Base-by-base conservation (phyloP, 1,139 yeast species). In the Debaryomycetaceae sp. region DNA sequence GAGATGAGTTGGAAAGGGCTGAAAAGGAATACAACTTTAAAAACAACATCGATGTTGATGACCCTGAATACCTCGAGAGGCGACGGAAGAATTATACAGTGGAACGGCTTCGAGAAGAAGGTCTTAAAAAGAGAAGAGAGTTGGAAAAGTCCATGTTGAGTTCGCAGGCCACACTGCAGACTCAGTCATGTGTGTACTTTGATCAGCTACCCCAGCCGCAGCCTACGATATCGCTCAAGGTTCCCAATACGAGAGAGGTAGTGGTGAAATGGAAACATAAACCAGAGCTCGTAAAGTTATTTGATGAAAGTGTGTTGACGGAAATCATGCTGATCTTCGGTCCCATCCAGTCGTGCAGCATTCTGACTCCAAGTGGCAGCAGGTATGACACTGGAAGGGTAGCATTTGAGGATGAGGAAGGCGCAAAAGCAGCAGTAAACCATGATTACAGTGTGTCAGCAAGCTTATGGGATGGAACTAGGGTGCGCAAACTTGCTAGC, bases 241-340 rank as follows among this genome's bases (percentile, higher is more conserved):
- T 26, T 6, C 13, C 15, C 17, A 35, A 32, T 8, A 17, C 29
- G n/a, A 29, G 14, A 18, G 34, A 16, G n/a, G 54, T 58, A 22
- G 32, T 35, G 9, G 62, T 77, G 13, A 64, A 58, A 43, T 75
- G 81, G 79, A 77, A 75, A 48, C 62, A 61, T 41, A 64, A 64
- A 39, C 62, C 65, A 3, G 71, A 66, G 36, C 41, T 73, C 8
- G 51, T 52, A 11, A 67, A 51, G 1, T 43, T 56, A 22, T 58
- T 76, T 28, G 61, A 59, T 22, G 50, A 49, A 3, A 67, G 61
- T 2, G 56, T 69, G 1, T 49, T 78, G 9, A 30, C 33, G 13
- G 59, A 63, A 37, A 58, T 78, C 17, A 74, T 78, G 80, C 48
- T 52, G 18, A 69, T 69, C 2, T 78, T 78, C 55, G 82, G 83